phyloP scores from a whole-genome alignment of 73 alveolate species.

The Tetrahymena malaccensis region DNA sequence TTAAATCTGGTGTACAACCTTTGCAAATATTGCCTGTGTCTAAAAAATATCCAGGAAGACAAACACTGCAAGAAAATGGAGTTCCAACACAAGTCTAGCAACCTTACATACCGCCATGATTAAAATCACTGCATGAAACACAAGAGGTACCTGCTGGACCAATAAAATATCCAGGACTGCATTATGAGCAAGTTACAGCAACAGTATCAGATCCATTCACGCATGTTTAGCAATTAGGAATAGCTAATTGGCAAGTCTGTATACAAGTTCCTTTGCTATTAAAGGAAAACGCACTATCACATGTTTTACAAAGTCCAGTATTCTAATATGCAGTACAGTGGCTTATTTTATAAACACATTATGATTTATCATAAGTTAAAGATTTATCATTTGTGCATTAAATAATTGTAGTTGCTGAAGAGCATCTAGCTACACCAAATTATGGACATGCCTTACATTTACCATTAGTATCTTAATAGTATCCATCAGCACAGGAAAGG shows the following conservation, averaged over 20 bases:
- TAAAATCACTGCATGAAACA: background rate
- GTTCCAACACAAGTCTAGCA: background rate
- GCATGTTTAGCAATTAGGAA: background rate
- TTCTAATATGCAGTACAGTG: background rate
- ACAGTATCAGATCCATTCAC: background rate
- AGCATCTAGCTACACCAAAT: background rate
- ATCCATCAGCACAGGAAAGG: background rate
- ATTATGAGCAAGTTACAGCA: background rate
- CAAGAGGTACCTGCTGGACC: background rate
- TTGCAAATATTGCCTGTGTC: background rate
- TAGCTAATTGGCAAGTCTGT: background rate
- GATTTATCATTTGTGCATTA: background rate
- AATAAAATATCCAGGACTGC: background rate
- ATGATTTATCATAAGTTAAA: background rate
- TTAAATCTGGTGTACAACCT: background rate
- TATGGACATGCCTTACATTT: background rate
- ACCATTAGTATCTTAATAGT: background rate
- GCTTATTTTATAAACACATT: background rate
- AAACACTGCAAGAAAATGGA: background rate
- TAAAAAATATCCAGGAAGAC: background rate
- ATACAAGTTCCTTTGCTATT: background rate
- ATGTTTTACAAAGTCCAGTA: background rate
- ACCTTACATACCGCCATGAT: background rate
- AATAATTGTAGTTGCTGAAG: background rate
- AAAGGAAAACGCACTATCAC: background rate